A percentile compares a stretch with the other conserved stretches of the same genome.
Evolutionary conservation across 2,329 filamentous ascomycete genomes (phyloP).

Genomic region (Ceratocystis lukuohia): DNA sequence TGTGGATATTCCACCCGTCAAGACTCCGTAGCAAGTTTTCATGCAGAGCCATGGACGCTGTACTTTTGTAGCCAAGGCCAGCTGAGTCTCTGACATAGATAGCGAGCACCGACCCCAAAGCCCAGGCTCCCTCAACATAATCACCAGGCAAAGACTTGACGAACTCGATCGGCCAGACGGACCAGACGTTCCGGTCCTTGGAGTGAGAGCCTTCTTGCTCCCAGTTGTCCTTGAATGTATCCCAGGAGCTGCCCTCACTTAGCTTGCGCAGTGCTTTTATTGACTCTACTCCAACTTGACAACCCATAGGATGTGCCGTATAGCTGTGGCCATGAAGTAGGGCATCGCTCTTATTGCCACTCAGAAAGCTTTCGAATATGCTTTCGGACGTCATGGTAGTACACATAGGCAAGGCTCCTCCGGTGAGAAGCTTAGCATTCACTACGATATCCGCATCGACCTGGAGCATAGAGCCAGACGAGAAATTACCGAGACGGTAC

Average conservation of each 20-base stretch:
- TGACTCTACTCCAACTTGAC: slow-evolving; percentile 59
- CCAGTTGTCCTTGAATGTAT: slow-evolving; percentile 39
- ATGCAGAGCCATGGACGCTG: slow-evolving; percentile 33
- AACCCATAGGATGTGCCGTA: slow-evolving; percentile 71
- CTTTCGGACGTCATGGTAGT: slow-evolving; percentile 60
- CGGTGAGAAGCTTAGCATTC: slow-evolving; percentile 73
- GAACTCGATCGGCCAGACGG: slow-evolving; percentile 53
- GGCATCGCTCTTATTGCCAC: slow-evolving; percentile 62
- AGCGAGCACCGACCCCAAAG: slow-evolving; percentile 61
- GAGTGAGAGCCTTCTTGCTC: background rate
- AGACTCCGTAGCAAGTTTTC: slow-evolving; percentile 23
- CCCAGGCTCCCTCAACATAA: slow-evolving; percentile 52
- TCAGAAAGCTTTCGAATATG: slow-evolving; percentile 59
- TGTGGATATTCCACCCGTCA: slow-evolving; percentile 37
- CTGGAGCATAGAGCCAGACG: slow-evolving; percentile 54
- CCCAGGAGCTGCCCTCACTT: slow-evolving; percentile 44
- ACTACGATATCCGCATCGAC: slow-evolving; percentile 61
- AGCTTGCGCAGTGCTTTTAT: slow-evolving; percentile 46
- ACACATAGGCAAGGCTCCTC: slow-evolving; percentile 64
- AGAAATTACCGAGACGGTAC: slow-evolving; percentile 64
- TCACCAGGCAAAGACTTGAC: slow-evolving; percentile 43
- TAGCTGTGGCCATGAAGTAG: slow-evolving; percentile 77
- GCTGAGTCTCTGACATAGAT: slow-evolving; percentile 38
- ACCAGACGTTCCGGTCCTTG: slow-evolving; percentile 39
- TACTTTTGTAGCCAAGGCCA: slow-evolving; percentile 35